A percentile compares a stretch with the other conserved stretches of the same genome.
phyloP scores from a whole-genome alignment of 805 yeast genomes.

The Metschnikowia lunata region DNA sequence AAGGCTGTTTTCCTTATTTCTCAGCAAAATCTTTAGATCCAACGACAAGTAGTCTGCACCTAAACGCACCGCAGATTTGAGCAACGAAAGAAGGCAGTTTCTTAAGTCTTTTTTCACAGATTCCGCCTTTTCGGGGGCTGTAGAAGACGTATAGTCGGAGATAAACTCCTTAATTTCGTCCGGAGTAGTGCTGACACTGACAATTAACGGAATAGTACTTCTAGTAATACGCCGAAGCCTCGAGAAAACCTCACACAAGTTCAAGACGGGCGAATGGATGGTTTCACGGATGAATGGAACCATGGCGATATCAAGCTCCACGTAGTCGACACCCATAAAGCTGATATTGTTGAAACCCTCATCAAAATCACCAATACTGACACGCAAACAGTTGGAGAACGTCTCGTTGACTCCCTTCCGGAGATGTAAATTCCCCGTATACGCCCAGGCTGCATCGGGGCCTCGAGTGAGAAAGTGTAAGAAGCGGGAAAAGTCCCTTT shows the following conservation, averaged over 20 bases:
- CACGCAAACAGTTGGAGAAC: conserved; percentile 9
- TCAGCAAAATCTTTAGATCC: neutral
- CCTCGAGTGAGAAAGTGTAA: conserved; percentile 12
- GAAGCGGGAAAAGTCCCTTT: conserved; percentile 11
- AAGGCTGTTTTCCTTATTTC: neutral
- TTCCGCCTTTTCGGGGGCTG: neutral
- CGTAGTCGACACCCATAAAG: conserved; percentile 11
- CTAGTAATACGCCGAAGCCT: conserved; percentile 8
- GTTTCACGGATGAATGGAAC: conserved; percentile 4
- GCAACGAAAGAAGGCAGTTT: neutral
- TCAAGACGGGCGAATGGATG: conserved; percentile 1
- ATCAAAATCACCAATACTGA: conserved; percentile 6
- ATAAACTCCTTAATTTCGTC: conserved; percentile 4
- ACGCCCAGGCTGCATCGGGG: conserved; percentile 7
- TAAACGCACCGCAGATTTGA: neutral
- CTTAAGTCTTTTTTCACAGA: neutral
- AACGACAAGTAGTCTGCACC: neutral
- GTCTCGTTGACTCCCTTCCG: neutral
- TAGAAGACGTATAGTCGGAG: neutral
- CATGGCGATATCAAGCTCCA: conserved; percentile 11
- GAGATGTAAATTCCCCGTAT: conserved; percentile 7
- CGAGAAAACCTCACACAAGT: conserved; percentile 8
- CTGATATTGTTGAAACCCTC: neutral
- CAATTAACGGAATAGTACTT: conserved; percentile 7
- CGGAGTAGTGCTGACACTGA: conserved; percentile 6